Percentiles rank a stretch among this genome's conserved stretches.
These are phyloP conservation scores for Phytopythium cucurbitacearum DNA, from an alignment of 352 stramenopile genomes.

Conservation along the genomic window DNA sequence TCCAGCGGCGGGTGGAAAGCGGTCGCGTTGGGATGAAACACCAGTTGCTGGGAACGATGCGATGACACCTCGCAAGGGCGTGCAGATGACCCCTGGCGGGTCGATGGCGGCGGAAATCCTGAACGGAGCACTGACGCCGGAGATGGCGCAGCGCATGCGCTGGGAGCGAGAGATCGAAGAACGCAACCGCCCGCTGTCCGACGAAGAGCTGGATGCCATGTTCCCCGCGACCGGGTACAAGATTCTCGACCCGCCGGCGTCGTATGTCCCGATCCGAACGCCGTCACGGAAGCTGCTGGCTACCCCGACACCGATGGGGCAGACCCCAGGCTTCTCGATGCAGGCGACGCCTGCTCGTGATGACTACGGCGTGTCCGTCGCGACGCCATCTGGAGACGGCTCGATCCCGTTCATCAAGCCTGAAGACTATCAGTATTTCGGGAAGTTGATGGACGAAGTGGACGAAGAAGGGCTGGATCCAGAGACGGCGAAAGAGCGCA, in stretches of 20 bases:
- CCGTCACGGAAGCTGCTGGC: constrained; percentile 93
- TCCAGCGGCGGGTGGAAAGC: constrained; percentile 68
- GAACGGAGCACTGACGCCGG: constrained; percentile 75
- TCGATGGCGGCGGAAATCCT: constrained; percentile 53
- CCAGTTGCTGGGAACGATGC: constrained; percentile 62
- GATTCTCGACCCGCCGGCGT: constrained; percentile 93
- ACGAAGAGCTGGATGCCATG: constrained; percentile 97
- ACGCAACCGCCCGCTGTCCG: constrained; percentile 92
- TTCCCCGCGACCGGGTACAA: constrained; percentile 95
- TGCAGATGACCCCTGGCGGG: constrained; percentile 70
- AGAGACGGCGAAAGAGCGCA: constrained; percentile 94
- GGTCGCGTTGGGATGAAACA: constrained; percentile 97
- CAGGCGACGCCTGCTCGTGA: constrained; percentile 70
- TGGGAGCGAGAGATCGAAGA: constrained; percentile 97
- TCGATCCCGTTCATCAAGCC: constrained; percentile 97
- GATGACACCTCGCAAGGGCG: constrained; percentile 42
- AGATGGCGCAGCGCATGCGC: constrained; percentile 91
- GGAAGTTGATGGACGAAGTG: constrained; percentile 92
- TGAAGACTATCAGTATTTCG: constrained; percentile 99
- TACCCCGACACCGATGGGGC: constrained; percentile 93
- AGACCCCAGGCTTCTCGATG: constrained; percentile 90
- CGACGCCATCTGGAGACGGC: constrained; percentile 67
- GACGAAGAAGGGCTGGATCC: constrained; percentile 86
- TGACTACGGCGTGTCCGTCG: constrained; percentile 73
- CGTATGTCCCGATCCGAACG: constrained; percentile 95